Evolutionary conservation across 106 monocot species (phyloP), one percentile per base, ranked within the genome.

Genomic region (Chionographis japonica): DNA sequence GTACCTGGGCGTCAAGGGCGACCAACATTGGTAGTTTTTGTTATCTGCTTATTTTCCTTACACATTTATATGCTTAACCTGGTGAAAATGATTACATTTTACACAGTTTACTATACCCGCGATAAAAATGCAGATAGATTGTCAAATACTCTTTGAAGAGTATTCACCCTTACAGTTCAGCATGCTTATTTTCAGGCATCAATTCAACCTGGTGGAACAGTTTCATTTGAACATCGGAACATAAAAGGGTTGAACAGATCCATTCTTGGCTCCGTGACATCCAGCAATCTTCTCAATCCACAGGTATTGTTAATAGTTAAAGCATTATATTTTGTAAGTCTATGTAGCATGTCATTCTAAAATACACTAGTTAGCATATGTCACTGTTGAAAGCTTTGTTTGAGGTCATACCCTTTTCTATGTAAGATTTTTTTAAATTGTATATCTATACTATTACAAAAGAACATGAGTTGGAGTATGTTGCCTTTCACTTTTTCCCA

Each of bases 221-320:
- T 98, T 46, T 85, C 90, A 20, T 93, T 93, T 77, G 93, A 93
- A 56, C 93, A 93, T 68, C 72, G 93, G 50, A 98, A 98, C 61
- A 98, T 98, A 65, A 90, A 93, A 54, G 98, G 98, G 16, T 61
- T 98, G 52, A 98, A 98, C 58, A 85, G 98, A 62, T 98, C 98
- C 18, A 72, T 90, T 40, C 67, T 83, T 62, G 98, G 93, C n/a
- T 87, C 93, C 27, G 83, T 98, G 51, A 90, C 87, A 60, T 98
- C 98, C 41, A 90, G 90, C 83, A 98, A 93, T 73, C 92, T 93
- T 62, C 77, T 98, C 15, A 90, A 93, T 71, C 92, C 92, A 69
- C 93, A 90, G 89, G 97, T 95, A 46, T 65, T 58, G 3, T 0
- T 56, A 12, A 3, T 67, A 6, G 41, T 12, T 66, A 58, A 14